These are phyloP conservation scores for Dothistroma septosporum DNA, from an alignment of 2,329 filamentous ascomycete genomes.

Conservation along the genomic window DNA sequence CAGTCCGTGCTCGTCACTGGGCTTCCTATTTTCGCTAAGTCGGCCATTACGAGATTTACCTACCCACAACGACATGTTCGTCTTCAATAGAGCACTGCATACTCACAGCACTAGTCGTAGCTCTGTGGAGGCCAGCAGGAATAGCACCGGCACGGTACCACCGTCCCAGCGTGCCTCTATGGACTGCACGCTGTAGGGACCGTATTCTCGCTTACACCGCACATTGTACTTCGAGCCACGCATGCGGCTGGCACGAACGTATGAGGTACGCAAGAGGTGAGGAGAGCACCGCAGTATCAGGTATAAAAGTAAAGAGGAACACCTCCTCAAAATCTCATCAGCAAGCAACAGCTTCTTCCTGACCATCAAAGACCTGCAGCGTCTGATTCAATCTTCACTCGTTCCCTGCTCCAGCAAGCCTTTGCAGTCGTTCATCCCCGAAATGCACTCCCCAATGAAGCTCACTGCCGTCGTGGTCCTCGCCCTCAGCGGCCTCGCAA, in stretches of 20 bases:
- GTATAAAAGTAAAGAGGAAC: neutral
- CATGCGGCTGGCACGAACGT: neutral
- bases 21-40: neutral
- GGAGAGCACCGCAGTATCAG: neutral
- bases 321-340: neutral
- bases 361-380: neutral
- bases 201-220: neutral
- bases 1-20: neutral
- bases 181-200: neutral
- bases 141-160: conserved; percentile 1
- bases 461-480: conserved; percentile 17
- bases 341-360: neutral
- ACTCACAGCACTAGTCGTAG: conserved; percentile 1
- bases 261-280: neutral
- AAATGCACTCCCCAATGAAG: conserved; percentile 20
- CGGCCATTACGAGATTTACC: neutral
- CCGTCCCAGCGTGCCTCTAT: neutral
- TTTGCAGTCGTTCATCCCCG: conserved; percentile 13
- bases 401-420: conserved; percentile 9
- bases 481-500: conserved; percentile 18
- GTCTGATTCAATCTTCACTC: conserved; percentile 2
- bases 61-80: neutral
- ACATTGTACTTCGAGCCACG: neutral
- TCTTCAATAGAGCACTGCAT: conserved; percentile 12
- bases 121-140: neutral